Conservation (phyloP, 139 green algal species). For the Nannochloris sp. region DNA sequence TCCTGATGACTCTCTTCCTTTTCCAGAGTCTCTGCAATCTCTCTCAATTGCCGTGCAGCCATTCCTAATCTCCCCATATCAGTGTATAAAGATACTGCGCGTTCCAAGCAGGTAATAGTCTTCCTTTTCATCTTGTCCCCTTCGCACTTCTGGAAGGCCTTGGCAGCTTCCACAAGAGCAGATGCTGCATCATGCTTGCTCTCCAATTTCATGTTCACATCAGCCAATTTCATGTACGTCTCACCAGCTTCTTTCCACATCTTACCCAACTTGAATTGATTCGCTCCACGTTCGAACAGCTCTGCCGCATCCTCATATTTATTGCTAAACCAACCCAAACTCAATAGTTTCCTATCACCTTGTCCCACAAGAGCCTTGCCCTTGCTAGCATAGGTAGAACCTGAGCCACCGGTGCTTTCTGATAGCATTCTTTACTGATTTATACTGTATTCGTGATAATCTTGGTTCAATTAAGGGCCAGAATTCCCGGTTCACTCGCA, state of each 20-base stretch:
- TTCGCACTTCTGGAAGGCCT: slow-evolving; percentile 68
- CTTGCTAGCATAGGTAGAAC: background rate
- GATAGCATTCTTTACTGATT: background rate
- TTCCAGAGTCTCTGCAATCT: slow-evolving; percentile 78
- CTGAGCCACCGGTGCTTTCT: background rate
- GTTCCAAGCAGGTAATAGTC: slow-evolving; percentile 39
- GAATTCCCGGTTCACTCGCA: too few relatives aligned
- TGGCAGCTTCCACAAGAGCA: slow-evolving; percentile 77
- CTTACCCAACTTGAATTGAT: slow-evolving; percentile 94
- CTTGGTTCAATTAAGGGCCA: too few relatives aligned
- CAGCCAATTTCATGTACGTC: slow-evolving; percentile 68
- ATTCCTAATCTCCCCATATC: slow-evolving; percentile 91
- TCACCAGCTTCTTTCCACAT: slow-evolving; percentile 62
- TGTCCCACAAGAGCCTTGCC: background rate
- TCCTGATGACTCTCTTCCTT: slow-evolving; percentile 68
- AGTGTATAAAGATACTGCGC: slow-evolving; percentile 78
- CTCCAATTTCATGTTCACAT: slow-evolving; percentile 78
- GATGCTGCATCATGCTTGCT: slow-evolving; percentile 79
- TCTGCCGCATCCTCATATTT: slow-evolving; percentile 94
- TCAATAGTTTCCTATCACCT: slow-evolving; percentile 84
- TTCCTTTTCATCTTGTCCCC: slow-evolving; percentile 14
- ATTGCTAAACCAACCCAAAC: slow-evolving; percentile 65
- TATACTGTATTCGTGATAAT: background rate
- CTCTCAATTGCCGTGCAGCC: slow-evolving; percentile 76
- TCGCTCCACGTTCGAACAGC: slow-evolving; percentile 83